phyloP scores from a whole-genome alignment of 306 rosid species.

The Sindora glabra region DNA sequence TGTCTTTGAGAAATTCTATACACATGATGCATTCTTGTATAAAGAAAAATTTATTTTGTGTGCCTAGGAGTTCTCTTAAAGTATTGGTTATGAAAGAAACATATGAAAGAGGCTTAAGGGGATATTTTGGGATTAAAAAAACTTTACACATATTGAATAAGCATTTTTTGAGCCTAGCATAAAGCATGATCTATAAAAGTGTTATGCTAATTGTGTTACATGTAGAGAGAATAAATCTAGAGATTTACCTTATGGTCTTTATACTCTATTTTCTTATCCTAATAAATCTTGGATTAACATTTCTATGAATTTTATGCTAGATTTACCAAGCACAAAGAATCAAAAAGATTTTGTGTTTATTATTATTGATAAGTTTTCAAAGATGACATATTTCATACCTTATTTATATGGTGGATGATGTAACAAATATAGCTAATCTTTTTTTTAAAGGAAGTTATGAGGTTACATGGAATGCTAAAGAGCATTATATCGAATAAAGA shows the following conservation, averaged over 20 bases:
- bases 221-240: neutral
- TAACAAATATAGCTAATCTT: too few relatives aligned
- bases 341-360: too few relatives aligned
- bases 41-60: neutral
- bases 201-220: neutral
- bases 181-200: neutral
- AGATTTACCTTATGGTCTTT: neutral
- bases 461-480: too few relatives aligned
- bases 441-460: too few relatives aligned
- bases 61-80: neutral
- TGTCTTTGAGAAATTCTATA: neutral
- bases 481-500: too few relatives aligned
- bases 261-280: neutral
- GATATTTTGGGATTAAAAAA: neutral
- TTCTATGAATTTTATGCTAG: too few relatives aligned
- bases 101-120: neutral
- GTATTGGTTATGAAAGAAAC: neutral
- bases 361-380: too few relatives aligned
- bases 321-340: too few relatives aligned
- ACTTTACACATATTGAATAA: neutral
- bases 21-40: neutral
- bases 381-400: too few relatives aligned
- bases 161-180: neutral
- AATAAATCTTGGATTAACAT: too few relatives aligned
- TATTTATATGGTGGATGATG: too few relatives aligned